Conservation (phyloP, 2,329 filamentous ascomycete genomes). For the Botrytis aclada region DNA sequence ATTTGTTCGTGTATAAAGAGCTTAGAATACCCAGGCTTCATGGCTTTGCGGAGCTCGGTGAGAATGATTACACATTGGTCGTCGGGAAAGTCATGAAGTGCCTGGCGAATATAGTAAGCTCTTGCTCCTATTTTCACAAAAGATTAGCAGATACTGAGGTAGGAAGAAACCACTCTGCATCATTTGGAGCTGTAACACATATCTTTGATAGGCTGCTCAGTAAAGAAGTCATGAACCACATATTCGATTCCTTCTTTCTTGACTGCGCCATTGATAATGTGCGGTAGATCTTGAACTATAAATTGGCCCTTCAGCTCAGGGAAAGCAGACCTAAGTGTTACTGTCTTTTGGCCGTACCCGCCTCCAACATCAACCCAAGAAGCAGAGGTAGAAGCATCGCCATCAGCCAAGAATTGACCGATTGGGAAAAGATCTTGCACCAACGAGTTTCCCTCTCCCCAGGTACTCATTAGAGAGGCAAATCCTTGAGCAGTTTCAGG, state of each 20-base stretch:
- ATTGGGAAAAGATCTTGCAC: not conserved
- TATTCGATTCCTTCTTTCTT: constrained; percentile 22
- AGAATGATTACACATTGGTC: not conserved
- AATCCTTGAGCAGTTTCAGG: not conserved
- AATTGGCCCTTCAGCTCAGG: not conserved
- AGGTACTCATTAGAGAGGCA: not conserved
- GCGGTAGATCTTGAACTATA: not conserved
- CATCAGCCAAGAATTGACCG: not conserved
- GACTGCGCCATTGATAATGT: not conserved
- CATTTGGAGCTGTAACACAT: not conserved
- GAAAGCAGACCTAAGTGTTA: not conserved
- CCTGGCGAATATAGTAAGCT: not conserved
- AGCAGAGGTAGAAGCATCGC: not conserved
- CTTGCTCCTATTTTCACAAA: not conserved
- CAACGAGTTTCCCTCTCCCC: not conserved
- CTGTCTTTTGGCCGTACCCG: not conserved
- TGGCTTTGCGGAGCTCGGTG: not conserved
- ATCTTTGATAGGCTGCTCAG: constrained; percentile 33
- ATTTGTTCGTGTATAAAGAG: constrained; percentile 3
- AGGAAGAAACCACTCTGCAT: too few relatives aligned
- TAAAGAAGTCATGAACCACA: constrained; percentile 34
- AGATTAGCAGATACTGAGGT: not conserved
- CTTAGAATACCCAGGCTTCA: not conserved
- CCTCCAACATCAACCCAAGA: not conserved
- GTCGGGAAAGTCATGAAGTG: not conserved